Evolutionary conservation across 2,329 filamentous ascomycete genomes (phyloP).

Genomic region (Exophiala spinifera): DNA sequence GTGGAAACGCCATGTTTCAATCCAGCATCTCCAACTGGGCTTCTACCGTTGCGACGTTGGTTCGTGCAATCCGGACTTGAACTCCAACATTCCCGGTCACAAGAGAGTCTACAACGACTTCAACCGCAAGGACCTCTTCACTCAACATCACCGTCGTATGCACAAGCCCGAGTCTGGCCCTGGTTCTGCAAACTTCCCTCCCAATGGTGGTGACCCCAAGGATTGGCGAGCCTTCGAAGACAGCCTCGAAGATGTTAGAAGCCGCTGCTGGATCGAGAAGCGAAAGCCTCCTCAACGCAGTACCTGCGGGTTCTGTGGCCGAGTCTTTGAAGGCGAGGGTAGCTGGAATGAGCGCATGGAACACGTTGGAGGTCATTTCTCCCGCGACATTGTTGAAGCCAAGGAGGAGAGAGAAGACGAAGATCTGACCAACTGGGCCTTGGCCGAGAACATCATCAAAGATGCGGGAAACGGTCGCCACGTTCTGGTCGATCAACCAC

Average conservation of each 20-base stretch:
- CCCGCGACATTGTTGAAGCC: conserved; percentile 40
- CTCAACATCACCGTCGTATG: conserved; percentile 84
- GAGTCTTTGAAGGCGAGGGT: conserved; percentile 59
- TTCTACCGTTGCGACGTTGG: conserved; percentile 76
- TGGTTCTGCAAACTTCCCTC: conserved; percentile 19
- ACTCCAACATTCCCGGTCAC: conserved; percentile 24
- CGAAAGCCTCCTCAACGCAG: conserved; percentile 62
- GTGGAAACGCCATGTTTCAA: conserved; percentile 86
- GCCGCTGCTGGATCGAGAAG: conserved; percentile 57
- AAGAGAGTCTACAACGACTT: conserved; percentile 59
- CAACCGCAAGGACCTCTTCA: conserved; percentile 90
- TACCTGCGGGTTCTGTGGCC: conserved; percentile 59
- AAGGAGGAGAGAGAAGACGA: conserved; percentile 49
- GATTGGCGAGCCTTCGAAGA: conserved; percentile 45
- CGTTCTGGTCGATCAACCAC: conserved; percentile 28
- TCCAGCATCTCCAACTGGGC: conserved; percentile 72
- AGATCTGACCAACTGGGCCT: conserved; percentile 42
- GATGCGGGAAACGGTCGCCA: conserved; percentile 27
- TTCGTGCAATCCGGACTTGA: conserved; percentile 43
- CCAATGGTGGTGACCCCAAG: conserved; percentile 26
- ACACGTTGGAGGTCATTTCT: conserved; percentile 78
- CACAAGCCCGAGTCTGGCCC: conserved; percentile 51
- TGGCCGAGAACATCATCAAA: conserved; percentile 35
- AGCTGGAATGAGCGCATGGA: conserved; percentile 85
- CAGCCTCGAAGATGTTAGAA: conserved; percentile 56